Percentiles rank a stretch among this genome's conserved stretches.
Conservation (phyloP, 129 eudicot species). For the Flaveria bidentis region DNA sequence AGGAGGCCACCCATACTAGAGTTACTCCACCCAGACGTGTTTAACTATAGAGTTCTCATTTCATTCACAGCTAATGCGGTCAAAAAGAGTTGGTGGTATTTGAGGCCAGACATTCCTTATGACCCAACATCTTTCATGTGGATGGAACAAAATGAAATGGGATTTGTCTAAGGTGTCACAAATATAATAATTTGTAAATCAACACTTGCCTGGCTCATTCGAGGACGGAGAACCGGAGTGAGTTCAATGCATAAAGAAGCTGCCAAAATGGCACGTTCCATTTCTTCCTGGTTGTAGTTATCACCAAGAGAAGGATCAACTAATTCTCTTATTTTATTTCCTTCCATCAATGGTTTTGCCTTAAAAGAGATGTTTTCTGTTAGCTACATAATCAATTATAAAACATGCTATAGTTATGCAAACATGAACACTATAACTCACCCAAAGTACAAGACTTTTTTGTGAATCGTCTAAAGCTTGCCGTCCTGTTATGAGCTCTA, state of each 20-base stretch:
- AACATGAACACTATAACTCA: conserved; percentile 23
- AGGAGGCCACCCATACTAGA: no score
- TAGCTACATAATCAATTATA: conserved; percentile 5
- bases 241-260: conserved; percentile 60
- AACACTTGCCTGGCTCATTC: conserved; percentile 70
- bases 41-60: no score
- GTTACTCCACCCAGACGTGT: no score
- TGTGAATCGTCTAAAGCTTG: conserved; percentile 64
- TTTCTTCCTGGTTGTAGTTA: conserved; percentile 47
- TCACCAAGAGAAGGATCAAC: conserved; percentile 65
- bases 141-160: neutral
- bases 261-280: conserved; percentile 62
- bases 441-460: conserved; percentile 77
- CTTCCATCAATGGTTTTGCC: conserved; percentile 73
- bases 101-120: neutral
- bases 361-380: conserved; percentile 17
- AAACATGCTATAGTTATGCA: neutral
- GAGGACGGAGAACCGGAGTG: conserved; percentile 64
- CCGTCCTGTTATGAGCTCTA: conserved; percentile 74
- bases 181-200: neutral
- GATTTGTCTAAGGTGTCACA: neutral
- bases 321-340: conserved; percentile 42
- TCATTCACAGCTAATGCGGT: no score
- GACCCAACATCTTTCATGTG: neutral
- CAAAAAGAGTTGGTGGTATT: neutral